phyloP scores from a whole-genome alignment of 1,284 basidiomycete species.

The Spongiforma sp. region DNA sequence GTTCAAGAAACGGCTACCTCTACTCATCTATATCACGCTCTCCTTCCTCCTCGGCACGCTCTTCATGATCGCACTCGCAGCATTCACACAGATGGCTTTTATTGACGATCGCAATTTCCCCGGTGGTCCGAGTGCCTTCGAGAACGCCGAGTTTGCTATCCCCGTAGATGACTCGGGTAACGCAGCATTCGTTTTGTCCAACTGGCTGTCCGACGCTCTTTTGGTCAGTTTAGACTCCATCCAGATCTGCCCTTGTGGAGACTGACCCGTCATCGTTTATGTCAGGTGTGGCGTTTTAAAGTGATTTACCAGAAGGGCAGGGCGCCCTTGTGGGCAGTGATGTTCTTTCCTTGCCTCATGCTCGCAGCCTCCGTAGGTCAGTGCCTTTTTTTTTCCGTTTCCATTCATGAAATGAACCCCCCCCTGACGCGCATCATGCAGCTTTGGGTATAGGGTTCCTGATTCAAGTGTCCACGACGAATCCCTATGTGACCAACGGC shows the following conservation, averaged over 20 bases:
- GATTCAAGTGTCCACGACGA: conserved; percentile 23
- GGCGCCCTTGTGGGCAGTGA: conserved; percentile 20
- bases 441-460: conserved; percentile 14
- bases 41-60: conserved; percentile 34
- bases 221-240: too few relatives aligned
- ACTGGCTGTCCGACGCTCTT: conserved; percentile 33
- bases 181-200: conserved; percentile 22
- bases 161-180: conserved; percentile 22
- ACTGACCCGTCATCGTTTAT: too few relatives aligned
- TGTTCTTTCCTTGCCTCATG: conserved; percentile 26
- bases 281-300: conserved; percentile 38
- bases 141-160: conserved; percentile 18
- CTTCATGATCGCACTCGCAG: conserved; percentile 21
- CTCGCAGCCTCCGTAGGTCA: conserved; percentile 19
- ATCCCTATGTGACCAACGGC: conserved; percentile 15
- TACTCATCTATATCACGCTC: conserved; percentile 24
- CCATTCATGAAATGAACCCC: not conserved
- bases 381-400: not conserved
- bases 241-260: too few relatives aligned
- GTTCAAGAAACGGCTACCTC: conserved; percentile 6
- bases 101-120: conserved; percentile 31
- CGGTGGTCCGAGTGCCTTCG: conserved; percentile 30
- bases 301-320: conserved; percentile 24
- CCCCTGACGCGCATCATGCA: not conserved
- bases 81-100: conserved; percentile 27